Evolutionary conservation across 495 filamentous ascomycete genomes (phyloP).

Genomic region (Talaromyces liani): DNA sequence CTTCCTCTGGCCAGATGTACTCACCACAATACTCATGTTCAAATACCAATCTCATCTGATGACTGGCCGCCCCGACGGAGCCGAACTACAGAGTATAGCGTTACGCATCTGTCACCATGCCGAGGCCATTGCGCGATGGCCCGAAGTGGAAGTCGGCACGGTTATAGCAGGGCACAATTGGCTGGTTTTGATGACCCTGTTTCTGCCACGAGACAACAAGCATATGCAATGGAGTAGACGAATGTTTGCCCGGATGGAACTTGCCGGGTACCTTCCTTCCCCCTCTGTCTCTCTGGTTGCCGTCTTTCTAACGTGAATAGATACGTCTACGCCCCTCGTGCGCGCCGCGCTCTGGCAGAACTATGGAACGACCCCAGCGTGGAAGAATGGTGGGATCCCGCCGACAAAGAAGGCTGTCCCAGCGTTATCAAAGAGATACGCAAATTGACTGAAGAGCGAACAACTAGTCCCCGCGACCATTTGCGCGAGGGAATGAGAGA

Average conservation of each 20-base stretch:
- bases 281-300: too few species aligned
- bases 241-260: slow-evolving; percentile 73
- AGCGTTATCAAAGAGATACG: slow-evolving; percentile 67
- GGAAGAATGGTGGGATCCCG: slow-evolving; percentile 79
- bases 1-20: slow-evolving; percentile 67
- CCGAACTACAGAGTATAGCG: slow-evolving; percentile 52
- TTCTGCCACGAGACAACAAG: slow-evolving; percentile 62
- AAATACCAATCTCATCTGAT: slow-evolving; percentile 58
- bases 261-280: slow-evolving; percentile 54
- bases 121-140: slow-evolving; percentile 69
- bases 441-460: slow-evolving; percentile 66
- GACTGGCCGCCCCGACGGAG: slow-evolving; percentile 39
- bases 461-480: slow-evolving; percentile 51
- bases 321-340: slow-evolving; percentile 70
- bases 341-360: slow-evolving; percentile 65
- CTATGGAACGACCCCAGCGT: slow-evolving; percentile 62
- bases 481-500: slow-evolving; percentile 63
- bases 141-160: slow-evolving; percentile 59
- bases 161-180: slow-evolving; percentile 62
- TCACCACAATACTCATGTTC: slow-evolving; percentile 72
- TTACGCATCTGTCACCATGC: slow-evolving; percentile 67
- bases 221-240: slow-evolving; percentile 78
- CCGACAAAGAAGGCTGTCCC: slow-evolving; percentile 61
- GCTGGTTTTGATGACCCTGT: slow-evolving; percentile 68
- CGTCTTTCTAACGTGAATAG: slow-evolving; percentile 33